Evolutionary conservation across 1,139 yeast genomes (phyloP), one percentile per base, ranked within the genome.

Genomic region (Protomyces inouyei): DNA sequence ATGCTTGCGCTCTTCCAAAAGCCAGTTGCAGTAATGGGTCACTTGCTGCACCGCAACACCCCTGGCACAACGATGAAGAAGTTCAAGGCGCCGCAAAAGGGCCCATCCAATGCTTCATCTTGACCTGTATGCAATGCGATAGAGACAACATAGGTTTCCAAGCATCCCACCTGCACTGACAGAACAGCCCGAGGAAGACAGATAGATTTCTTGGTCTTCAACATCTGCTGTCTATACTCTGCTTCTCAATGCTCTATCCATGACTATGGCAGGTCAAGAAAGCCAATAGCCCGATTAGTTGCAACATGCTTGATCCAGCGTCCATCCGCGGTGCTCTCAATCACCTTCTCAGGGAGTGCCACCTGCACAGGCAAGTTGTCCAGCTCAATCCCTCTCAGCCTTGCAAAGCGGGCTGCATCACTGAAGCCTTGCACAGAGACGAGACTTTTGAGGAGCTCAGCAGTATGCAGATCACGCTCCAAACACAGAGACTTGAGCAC

Each of bases 401-500:
- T 43, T n/a, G 48, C 48, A 43, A 6, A 18, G 23, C 48, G 48
- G 14, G 48, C 23, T 12, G 18, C 48, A 5, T 43, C 48, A n/a
- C 18, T 21, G 18, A 16, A 43, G 6, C 48, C 48, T 4, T 43
- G 23, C 23, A 43, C 48, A 4, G 8, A n/a, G 18, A 18, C 48
- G 9, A 59, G 38, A 3, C 45, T 14, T 8, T 38, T 16, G 52
- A 59, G 43, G 12, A 59, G 16, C 8, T 38, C 35, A 18, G 54
- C 40, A 4, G 63, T 59, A 38, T 52, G 25, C 3, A 32, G n/a
- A n/a, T 59, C 63, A 2, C 32, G 35, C 36, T 25, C 56, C 10
- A 59, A 18, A 43, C 56, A 40, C 45, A 59, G 21, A 2, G 63
- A 52, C 25, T 45, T 40, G 21, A 40, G 12, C n/a, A 59, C 36